Evolutionary conservation across 768 basidiomycete species (phyloP).

Genomic region (Tricholoma matsutake): DNA sequence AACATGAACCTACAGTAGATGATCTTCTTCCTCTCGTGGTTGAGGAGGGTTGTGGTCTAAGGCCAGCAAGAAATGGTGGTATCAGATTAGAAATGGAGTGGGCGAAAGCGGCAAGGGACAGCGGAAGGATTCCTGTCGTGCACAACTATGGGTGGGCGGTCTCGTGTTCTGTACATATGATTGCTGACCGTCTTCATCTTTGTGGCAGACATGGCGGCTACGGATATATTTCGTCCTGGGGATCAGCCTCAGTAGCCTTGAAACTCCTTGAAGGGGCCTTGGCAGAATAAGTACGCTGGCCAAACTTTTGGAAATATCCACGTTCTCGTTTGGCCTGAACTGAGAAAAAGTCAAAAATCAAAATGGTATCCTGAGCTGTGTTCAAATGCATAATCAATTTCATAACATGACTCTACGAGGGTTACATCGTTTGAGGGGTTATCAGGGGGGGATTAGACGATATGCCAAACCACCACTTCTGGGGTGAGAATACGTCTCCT

Average conservation of each 20-base stretch:
- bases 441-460: conserved; percentile 2
- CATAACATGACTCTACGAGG: background rate
- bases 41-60: conserved; percentile 51
- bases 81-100: conserved; percentile 50
- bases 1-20: conserved; percentile 41
- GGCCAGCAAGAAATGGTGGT: conserved; percentile 57
- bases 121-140: conserved; percentile 43
- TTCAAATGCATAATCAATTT: background rate
- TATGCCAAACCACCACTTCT: conserved; percentile 47
- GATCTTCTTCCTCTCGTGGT: conserved; percentile 48
- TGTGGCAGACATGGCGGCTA: conserved; percentile 52
- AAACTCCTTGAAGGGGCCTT: conserved; percentile 44
- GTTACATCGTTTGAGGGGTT: background rate
- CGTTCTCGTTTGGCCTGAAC: background rate
- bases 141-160: conserved; percentile 65
- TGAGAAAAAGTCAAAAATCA: background rate
- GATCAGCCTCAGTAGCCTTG: conserved; percentile 50
- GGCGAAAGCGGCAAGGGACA: conserved; percentile 23
- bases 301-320: background rate
- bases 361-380: background rate
- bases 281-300: conserved; percentile 4
- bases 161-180: background rate
- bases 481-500: conserved; percentile 28
- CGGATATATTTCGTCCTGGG: conserved; percentile 67
- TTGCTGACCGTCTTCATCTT: conserved; percentile 1